Evolutionary conservation across 352 stramenopile species (phyloP), one percentile per base, ranked within the genome.

Genomic region (Phytophthora macrochlamydospora): DNA sequence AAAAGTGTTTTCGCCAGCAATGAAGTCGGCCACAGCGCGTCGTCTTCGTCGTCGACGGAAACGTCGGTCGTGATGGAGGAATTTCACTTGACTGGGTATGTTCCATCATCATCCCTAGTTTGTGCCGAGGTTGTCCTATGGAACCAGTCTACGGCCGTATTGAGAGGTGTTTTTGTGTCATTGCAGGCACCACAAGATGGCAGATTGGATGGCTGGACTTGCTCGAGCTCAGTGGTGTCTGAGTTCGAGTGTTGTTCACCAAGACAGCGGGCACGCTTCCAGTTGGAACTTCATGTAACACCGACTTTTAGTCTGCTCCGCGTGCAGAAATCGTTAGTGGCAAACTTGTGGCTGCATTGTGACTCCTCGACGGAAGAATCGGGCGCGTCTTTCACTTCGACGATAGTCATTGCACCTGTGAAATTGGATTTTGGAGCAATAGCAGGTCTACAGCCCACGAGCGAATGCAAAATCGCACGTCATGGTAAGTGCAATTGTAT

Each of bases 31-130:
- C n/a, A 18, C 44, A 50, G 24, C 55, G 2, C 53, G 33, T 24
- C 32, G 4, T n/a, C 3, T 45, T 24, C 28, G 1, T 7, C 29
- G 4, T 54, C 46, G 45, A 24, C 69, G 38, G 40, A 63, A 28
- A 49, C 59, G 5, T 62, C 75, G 61, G 59, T 81, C 12, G 49
- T 46, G 11, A 46, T 86, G 49, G 51, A 71, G 44, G 29, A 64
- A n/a, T 80, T 83, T 51, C 55, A 49, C 54, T 32, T 83, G n/a
- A 55, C 74, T 7, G 44, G 71, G 33, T 84, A 82, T 60, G 45
- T 73, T n/a, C 62, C 75, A n/a, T 74, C 69, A 9, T 57, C 70
- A 6, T 82, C 73, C 4, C 50, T 75, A 53, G 30, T 83, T 28
- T 60, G 67, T 28, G 54, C 69, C n/a, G 52, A 81, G 69, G 67